Conservation (phyloP, 2,329 filamentous ascomycete species). For the Polychaeton citri region DNA sequence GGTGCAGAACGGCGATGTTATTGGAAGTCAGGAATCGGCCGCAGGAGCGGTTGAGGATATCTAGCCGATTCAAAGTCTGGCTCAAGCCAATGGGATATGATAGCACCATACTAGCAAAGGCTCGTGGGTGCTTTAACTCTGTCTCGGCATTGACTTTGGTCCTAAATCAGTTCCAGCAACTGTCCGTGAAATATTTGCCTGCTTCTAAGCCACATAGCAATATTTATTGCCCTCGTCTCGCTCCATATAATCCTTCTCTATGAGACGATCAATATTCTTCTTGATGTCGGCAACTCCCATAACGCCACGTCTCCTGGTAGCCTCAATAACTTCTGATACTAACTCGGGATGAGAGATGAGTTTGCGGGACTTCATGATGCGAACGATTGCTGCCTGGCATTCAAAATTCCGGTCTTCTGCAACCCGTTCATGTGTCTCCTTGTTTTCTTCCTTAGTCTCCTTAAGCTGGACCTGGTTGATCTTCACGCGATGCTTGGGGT, state of each 20-base stretch:
- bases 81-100: too few relatives aligned
- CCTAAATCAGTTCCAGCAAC: too few relatives aligned
- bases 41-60: too few relatives aligned
- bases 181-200: too few relatives aligned
- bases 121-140: too few relatives aligned
- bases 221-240: conserved; percentile 52
- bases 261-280: conserved; percentile 90
- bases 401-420: conserved; percentile 85
- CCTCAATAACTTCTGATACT: conserved; percentile 80
- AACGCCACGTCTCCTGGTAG: conserved; percentile 75
- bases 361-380: conserved; percentile 94
- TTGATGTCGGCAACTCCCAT: conserved; percentile 83
- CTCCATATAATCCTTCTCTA: conserved; percentile 90
- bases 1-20: too few relatives aligned
- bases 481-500: conserved; percentile 82
- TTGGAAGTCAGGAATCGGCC: too few relatives aligned
- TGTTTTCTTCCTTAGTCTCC: conserved; percentile 90
- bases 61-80: too few relatives aligned
- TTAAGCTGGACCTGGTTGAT: conserved; percentile 98
- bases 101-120: too few relatives aligned
- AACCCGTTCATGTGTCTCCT: conserved; percentile 82
- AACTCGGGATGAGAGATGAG: conserved; percentile 73
- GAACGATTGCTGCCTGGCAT: conserved; percentile 89
- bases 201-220: conserved; percentile 29
- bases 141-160: too few relatives aligned